A percentile compares a stretch with the other conserved stretches of the same genome.
Evolutionary conservation across 2,329 filamentous ascomycete genomes (phyloP).

Genomic region (Emmonsiellopsis sp.): DNA sequence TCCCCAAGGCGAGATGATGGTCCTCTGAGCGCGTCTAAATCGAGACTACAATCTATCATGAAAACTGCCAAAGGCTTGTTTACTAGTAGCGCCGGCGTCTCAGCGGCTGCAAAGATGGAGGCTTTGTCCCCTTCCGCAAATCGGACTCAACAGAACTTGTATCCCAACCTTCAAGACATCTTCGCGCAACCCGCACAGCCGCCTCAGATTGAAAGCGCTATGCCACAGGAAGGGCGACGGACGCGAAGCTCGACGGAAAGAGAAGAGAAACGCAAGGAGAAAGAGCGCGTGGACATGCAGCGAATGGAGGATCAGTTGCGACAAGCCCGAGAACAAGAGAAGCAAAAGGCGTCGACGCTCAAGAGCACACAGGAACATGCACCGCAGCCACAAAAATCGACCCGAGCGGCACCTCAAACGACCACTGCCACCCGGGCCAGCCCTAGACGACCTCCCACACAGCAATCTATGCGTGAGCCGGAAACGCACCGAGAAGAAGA

Average conservation of each 20-base stretch:
- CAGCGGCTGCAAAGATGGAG: conserved; percentile 50
- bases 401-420: conserved; percentile 9
- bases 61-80: conserved; percentile 81
- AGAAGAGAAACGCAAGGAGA: conserved; percentile 31
- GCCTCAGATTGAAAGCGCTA: conserved; percentile 21
- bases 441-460: conserved; percentile 15
- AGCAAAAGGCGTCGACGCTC: conserved; percentile 20
- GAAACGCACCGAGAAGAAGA: conserved; percentile 19
- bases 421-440: conserved; percentile 12
- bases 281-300: conserved; percentile 16
- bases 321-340: conserved; percentile 25
- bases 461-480: conserved; percentile 22
- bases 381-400: conserved; percentile 25
- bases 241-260: conserved; percentile 52
- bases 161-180: conserved; percentile 16
- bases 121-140: conserved; percentile 35
- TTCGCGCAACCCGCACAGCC: conserved; percentile 13
- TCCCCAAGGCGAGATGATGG: conserved; percentile 58
- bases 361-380: conserved; percentile 25
- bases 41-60: conserved; percentile 81
- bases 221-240: conserved; percentile 33
- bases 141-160: conserved; percentile 20
- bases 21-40: conserved; percentile 84
- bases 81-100: conserved; percentile 58
- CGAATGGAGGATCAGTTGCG: conserved; percentile 29